phyloP scores from a whole-genome alignment of 306 rosid species.

The Cajanus cajan region DNA sequence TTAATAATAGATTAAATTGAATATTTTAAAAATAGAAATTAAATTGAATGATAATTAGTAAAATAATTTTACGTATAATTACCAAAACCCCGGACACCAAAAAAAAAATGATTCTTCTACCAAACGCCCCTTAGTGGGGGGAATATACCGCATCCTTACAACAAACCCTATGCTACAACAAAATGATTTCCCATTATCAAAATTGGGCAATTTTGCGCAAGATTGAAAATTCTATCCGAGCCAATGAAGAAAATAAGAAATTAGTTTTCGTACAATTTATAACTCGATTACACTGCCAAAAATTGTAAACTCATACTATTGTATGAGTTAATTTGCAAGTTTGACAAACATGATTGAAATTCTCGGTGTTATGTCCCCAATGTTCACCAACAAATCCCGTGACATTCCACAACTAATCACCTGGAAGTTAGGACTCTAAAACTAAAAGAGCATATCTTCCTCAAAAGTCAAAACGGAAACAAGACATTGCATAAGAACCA shows the following conservation, averaged over 20 bases:
- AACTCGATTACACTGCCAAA: neutral
- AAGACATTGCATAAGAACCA: neutral
- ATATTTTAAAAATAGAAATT: no score
- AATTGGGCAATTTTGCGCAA: neutral
- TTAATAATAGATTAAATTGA: no score
- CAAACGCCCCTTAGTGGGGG: no score
- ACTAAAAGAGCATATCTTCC: neutral
- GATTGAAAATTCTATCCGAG: neutral
- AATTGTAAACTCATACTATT: neutral
- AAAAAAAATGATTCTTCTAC: no score
- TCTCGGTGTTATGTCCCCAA: neutral
- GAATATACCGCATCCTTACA: no score
- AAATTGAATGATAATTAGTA: no score
- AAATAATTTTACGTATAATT: no score
- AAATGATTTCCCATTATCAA: neutral
- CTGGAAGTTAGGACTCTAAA: neutral
- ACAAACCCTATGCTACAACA: neutral
- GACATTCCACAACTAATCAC: neutral
- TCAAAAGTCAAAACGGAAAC: neutral
- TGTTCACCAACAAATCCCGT: neutral
- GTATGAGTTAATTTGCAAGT: neutral
- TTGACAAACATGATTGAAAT: neutral
- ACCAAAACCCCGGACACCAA: no score
- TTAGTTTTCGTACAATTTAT: neutral
- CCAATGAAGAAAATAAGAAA: neutral